phyloP scores from a whole-genome alignment of 2,329 filamentous ascomycete species.

The Ceratocystis huliohia region DNA sequence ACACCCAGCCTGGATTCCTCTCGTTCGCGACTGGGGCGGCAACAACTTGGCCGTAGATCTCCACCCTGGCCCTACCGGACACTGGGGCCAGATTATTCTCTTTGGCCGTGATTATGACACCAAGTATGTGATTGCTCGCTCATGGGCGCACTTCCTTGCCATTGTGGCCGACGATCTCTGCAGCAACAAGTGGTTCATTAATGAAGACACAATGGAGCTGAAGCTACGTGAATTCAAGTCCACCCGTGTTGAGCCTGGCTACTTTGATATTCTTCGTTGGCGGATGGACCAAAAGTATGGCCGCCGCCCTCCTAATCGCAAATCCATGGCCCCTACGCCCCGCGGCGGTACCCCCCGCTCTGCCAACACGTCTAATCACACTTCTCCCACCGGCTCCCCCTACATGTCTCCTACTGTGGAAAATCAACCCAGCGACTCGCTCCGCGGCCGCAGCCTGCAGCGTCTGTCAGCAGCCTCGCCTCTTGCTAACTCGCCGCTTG shows the following conservation, averaged over 20 bases:
- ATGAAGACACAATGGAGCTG: slow-evolving; percentile 82
- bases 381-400: slow-evolving; percentile 37
- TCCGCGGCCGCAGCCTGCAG: slow-evolving; percentile 59
- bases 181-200: slow-evolving; percentile 81
- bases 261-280: slow-evolving; percentile 92
- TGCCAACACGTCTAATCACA: slow-evolving; percentile 28
- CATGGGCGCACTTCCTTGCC: slow-evolving; percentile 79
- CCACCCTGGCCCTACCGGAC: slow-evolving; percentile 75
- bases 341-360: slow-evolving; percentile 24
- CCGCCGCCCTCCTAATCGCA: slow-evolving; percentile 45
- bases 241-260: slow-evolving; percentile 77
- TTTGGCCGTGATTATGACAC: slow-evolving; percentile 97
- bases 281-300: slow-evolving; percentile 92
- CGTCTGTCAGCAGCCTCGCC: slow-evolving; percentile 45
- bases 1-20: slow-evolving; percentile 87
- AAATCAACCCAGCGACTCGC: slow-evolving; percentile 35
- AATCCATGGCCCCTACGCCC: slow-evolving; percentile 36
- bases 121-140: slow-evolving; percentile 90
- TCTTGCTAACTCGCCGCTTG: slow-evolving; percentile 37
- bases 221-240: slow-evolving; percentile 87
- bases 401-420: slow-evolving; percentile 54
- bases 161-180: slow-evolving; percentile 79
- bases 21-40: slow-evolving; percentile 95
- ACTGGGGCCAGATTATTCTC: slow-evolving; percentile 93
- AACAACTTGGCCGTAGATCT: slow-evolving; percentile 94